Evolutionary conservation across 1,139 yeast species (phyloP), one percentile per base, ranked within the genome.

Genomic region (Saccharomyces uvarum): DNA sequence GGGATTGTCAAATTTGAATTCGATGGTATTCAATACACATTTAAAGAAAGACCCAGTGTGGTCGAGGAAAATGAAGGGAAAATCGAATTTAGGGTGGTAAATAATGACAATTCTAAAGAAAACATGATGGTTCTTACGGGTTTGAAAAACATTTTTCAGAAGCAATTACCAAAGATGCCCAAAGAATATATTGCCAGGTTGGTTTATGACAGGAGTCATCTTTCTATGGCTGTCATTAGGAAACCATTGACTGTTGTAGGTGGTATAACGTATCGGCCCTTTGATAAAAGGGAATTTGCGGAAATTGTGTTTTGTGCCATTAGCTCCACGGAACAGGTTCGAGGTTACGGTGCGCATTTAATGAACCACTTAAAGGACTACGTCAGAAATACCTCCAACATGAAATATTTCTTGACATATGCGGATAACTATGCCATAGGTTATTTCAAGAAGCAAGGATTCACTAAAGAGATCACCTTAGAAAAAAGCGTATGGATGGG

Each of bases 341-440:
- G 97, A 60, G 99, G 99, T 42, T 95, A 93, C 67, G 99, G 99
- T 70, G 99, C 99, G 0, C 99, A 95, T 72, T 72, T 93, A 67
- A 93, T 93, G 99, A 93, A 95, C 71, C 99, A 93, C 73, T 75
- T 93, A 61, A 93, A 93, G 68, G 99, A 93, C 70, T 93, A 93
- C 68, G 98, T 93, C 48, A 78, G 91, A 62, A 87, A 93, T 26
- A 90, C 97, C 0, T 83, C 96, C 2, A 88, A 87, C 14, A 84
- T 95, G 53, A 84, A 82, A 72, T 86, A 93, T 69, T 95, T 95
- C 67, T 72, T 93, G 60, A 95, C 99, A 0, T 93, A 93, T 72
- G 99, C 99, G 2, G 99, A 93, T 75, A 93, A 93, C 72, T 93
- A 93, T 72, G 99, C 99, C 54, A 93, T 93, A 71, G 99, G 99